Evolutionary conservation across 2,329 filamentous ascomycete genomes (phyloP), one percentile per base, ranked within the genome.

Genomic region (Calycina herbarum): DNA sequence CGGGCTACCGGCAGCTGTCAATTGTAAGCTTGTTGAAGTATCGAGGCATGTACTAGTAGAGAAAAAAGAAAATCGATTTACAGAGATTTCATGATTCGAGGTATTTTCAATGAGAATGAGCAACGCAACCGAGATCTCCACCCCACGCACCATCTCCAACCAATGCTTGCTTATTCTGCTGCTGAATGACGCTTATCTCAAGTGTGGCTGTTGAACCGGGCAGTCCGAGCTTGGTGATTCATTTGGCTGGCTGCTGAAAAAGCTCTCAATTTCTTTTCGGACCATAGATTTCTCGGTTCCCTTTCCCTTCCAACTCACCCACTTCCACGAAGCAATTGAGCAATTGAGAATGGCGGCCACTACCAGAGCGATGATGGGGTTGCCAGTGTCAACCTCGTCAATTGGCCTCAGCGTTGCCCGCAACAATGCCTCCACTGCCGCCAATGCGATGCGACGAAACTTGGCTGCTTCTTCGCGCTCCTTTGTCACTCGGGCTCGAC

Each of bases 311-410:
- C 60, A 48, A 27, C 24, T 27, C 40, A 31, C 59, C 11, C 17
- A 6, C 20, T 54, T 54, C 20, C 48, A 54, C 20, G n/a, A 54
- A 54, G 27, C 29, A 17, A 35, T 59, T 40, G 58, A 60, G 58
- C 29, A 17, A 35, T 59, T 40, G 58, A 60, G 58, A n/a, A 76
- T 76, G 75, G 73, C 73, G 65, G 73, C 73, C 61, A 71, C 71
- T 51, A 70, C 72, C 60, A 73, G 72, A 76, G 68, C 71, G 64
- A 71, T 73, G 67, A 73, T 73, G 73, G 73, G 71, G 71, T 67
- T 76, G 20, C 48, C 48, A 4, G 48, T 27, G 48, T 54, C 48
- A 27, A 61, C 68, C 59, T 68, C 73, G 42, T 75, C 75, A 72
- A 74, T 75, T 74, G 73, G 69, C 61, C 65, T 74, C 58, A 67